A percentile compares a stretch with the other conserved stretches of the same genome.
These are phyloP conservation scores for Penicillium pulvis DNA, from an alignment of 495 filamentous ascomycete species.

Conservation along the genomic window DNA sequence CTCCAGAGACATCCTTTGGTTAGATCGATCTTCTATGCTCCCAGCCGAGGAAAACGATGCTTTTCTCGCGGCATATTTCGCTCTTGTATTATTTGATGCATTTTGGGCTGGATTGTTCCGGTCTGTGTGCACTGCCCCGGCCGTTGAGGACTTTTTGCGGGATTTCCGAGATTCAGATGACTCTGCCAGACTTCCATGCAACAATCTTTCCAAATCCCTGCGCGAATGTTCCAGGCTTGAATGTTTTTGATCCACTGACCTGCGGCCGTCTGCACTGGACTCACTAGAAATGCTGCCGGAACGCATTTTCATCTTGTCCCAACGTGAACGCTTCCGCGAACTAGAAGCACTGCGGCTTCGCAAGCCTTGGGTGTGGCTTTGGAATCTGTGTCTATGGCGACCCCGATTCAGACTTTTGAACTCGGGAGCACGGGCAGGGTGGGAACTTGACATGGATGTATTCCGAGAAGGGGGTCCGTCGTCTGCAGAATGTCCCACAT, in stretches of 20 bases:
- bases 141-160: slow-evolving; percentile 17
- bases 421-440: slow-evolving; percentile 30
- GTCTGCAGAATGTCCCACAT: slow-evolving; percentile 17
- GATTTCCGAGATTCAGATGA: slow-evolving; percentile 11
- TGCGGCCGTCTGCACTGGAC: slow-evolving; percentile 26
- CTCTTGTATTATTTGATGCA: slow-evolving; percentile 13
- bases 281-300: slow-evolving; percentile 35
- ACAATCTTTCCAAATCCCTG: slow-evolving; percentile 16
- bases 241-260: slow-evolving; percentile 17
- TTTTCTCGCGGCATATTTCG: slow-evolving; percentile 19
- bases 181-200: slow-evolving; percentile 7
- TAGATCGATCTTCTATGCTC: slow-evolving; percentile 39
- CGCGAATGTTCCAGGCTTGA: slow-evolving; percentile 15
- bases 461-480: slow-evolving; percentile 26
- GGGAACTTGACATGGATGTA: slow-evolving; percentile 36
- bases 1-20: slow-evolving; percentile 47
- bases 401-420: slow-evolving; percentile 38
- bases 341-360: slow-evolving; percentile 33
- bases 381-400: slow-evolving; percentile 34
- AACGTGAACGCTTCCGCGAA: slow-evolving; percentile 23
- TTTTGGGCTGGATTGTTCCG: slow-evolving; percentile 7
- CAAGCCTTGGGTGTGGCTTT: slow-evolving; percentile 26
- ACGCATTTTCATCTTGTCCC: slow-evolving; percentile 30
- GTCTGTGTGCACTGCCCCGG: slow-evolving; percentile 1
- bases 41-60: slow-evolving; percentile 40